Percentiles rank a stretch among this genome's conserved stretches.
Evolutionary conservation across 306 rosid genomes (phyloP).

Genomic region (Parietaria judaica): DNA sequence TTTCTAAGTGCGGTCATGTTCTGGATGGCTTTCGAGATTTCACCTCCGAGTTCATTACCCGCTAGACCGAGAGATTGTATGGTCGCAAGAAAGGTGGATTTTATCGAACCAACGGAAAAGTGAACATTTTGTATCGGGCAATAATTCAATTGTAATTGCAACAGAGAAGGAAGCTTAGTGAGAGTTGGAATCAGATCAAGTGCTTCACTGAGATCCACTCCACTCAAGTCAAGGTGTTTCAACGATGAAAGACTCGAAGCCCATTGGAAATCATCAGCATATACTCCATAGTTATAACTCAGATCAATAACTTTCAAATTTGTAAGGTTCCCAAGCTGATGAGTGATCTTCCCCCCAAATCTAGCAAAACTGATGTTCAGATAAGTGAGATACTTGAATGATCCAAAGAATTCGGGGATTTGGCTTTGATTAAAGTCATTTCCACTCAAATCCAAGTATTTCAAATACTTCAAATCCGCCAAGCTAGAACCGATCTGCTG

Average conservation of each 20-base stretch:
- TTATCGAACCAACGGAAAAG: too few species aligned
- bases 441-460: slow-evolving; percentile 21
- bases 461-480: slow-evolving; percentile 21
- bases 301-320: slow-evolving; percentile 22
- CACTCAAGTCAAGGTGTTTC: slow-evolving; percentile 20
- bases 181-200: too few species aligned
- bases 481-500: slow-evolving; percentile 20
- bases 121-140: too few species aligned
- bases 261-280: slow-evolving; percentile 20
- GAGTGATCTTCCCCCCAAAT: slow-evolving; percentile 25
- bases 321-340: slow-evolving; percentile 27
- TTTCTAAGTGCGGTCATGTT: too few species aligned
- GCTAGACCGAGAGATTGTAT: too few species aligned
- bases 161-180: too few species aligned
- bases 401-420: slow-evolving; percentile 29
- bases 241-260: slow-evolving; percentile 18
- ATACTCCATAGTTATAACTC: slow-evolving; percentile 1
- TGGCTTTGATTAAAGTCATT: slow-evolving; percentile 15
- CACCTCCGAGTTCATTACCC: too few species aligned
- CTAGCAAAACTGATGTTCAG: slow-evolving; percentile 21
- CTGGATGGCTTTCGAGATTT: too few species aligned
- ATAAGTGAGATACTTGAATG: slow-evolving; percentile 19
- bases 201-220: background rate
- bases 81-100: too few species aligned
- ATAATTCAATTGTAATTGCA: too few species aligned